Evolutionary conservation across 169 alveolate genomes (phyloP).

Genomic region (Blepharisma undulans): DNA sequence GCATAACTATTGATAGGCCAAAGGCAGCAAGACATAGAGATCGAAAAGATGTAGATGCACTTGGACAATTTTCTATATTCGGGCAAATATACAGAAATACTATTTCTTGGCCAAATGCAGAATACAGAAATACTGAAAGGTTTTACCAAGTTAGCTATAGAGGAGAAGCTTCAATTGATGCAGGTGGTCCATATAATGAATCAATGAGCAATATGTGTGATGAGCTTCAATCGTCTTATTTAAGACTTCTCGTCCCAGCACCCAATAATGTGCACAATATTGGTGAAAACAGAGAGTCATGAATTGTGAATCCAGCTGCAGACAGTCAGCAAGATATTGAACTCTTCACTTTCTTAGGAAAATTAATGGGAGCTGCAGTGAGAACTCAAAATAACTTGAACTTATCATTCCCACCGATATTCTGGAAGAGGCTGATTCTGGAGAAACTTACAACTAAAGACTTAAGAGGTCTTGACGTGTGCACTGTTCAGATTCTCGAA

Average conservation of each 20-base stretch:
- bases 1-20: constrained; percentile 14
- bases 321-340: background rate
- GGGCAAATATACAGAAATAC: constrained; percentile 21
- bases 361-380: constrained; percentile 83
- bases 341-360: constrained; percentile 80
- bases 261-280: constrained; percentile 29
- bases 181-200: constrained; percentile 68
- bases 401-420: constrained; percentile 76
- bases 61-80: constrained; percentile 32
- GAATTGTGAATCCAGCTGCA: constrained; percentile 38
- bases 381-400: constrained; percentile 82
- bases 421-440: constrained; percentile 84
- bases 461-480: constrained; percentile 80
- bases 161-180: constrained; percentile 69
- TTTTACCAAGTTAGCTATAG: constrained; percentile 42
- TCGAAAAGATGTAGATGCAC: constrained; percentile 17
- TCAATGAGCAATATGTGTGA: constrained; percentile 53
- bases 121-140: constrained; percentile 30
- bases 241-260: constrained; percentile 61
- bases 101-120: background rate
- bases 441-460: constrained; percentile 61
- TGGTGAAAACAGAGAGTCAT: constrained; percentile 40
- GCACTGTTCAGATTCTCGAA: constrained; percentile 67
- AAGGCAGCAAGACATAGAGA: constrained; percentile 25
- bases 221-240: constrained; percentile 53